These are phyloP conservation scores for Dactylis glomerata DNA, from an alignment of 176 grass and related monocot genomes.

Conservation along the genomic window DNA sequence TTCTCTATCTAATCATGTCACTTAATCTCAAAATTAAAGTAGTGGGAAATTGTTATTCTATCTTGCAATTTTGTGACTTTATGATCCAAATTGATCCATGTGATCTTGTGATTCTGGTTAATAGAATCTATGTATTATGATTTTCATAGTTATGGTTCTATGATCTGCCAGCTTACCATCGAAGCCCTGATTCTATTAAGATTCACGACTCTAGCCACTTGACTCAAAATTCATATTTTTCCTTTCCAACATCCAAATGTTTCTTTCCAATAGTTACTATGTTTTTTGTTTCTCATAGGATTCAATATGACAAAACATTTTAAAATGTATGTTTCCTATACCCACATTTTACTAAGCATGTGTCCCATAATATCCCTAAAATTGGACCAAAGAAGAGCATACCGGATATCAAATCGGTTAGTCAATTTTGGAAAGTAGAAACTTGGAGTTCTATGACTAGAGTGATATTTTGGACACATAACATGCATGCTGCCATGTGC, in stretches of 20 bases:
- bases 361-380: background rate
- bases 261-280: background rate
- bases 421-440: background rate
- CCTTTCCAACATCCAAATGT: background rate
- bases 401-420: background rate
- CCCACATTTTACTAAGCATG: background rate
- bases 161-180: too few species aligned
- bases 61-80: too few species aligned
- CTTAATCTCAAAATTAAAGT: too few species aligned
- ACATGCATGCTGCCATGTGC: background rate
- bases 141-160: too few species aligned
- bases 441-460: background rate
- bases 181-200: too few species aligned
- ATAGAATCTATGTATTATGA: too few species aligned
- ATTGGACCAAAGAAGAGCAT: background rate
- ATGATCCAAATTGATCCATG: too few species aligned
- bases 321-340: background rate
- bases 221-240: background rate
- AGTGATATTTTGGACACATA: background rate
- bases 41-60: too few species aligned
- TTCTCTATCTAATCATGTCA: too few species aligned
- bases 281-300: background rate
- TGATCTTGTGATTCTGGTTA: too few species aligned
- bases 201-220: too few species aligned
- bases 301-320: background rate